Evolutionary conservation across 352 stramenopile genomes (phyloP).

Genomic region (Pythium chondricola): DNA sequence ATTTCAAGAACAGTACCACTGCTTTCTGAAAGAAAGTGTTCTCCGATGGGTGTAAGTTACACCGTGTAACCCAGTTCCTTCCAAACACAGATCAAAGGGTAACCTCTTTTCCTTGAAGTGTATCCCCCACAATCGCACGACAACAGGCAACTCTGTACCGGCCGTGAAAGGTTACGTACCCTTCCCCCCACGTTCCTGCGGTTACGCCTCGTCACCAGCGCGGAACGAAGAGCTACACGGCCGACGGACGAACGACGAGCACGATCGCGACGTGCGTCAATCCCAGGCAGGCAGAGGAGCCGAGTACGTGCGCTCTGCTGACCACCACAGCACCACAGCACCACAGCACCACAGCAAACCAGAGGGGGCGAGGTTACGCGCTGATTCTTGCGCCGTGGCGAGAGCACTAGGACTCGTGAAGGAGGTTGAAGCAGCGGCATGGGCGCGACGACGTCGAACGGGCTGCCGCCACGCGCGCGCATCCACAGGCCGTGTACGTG

Average conservation of each 20-base stretch:
- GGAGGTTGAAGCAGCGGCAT: slow-evolving; percentile 5
- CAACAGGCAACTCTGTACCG: slow-evolving; percentile 4
- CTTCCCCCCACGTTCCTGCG: not conserved
- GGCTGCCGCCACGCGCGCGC: not conserved
- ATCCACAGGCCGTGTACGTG: slow-evolving; percentile 8
- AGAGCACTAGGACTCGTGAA: not conserved
- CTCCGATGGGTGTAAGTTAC: no score
- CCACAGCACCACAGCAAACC: no score
- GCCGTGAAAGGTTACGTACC: not conserved
- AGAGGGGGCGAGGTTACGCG: not conserved
- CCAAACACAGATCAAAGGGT: not conserved
- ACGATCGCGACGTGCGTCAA: no score
- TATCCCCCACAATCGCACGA: slow-evolving; percentile 5
- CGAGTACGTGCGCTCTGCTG: no score
- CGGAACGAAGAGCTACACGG: no score
- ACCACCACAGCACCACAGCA: no score
- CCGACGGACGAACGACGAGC: no score
- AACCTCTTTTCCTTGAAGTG: not conserved
- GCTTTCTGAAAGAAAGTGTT: no score
- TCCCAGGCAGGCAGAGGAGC: no score
- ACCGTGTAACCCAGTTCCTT: no score
- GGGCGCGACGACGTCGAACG: slow-evolving; percentile 6
- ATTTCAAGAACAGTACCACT: no score
- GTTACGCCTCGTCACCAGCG: no score
- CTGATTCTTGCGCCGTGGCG: not conserved